Base-by-base conservation (phyloP, 176 grass and related monocot species). In the Triticum timopheevii region DNA sequence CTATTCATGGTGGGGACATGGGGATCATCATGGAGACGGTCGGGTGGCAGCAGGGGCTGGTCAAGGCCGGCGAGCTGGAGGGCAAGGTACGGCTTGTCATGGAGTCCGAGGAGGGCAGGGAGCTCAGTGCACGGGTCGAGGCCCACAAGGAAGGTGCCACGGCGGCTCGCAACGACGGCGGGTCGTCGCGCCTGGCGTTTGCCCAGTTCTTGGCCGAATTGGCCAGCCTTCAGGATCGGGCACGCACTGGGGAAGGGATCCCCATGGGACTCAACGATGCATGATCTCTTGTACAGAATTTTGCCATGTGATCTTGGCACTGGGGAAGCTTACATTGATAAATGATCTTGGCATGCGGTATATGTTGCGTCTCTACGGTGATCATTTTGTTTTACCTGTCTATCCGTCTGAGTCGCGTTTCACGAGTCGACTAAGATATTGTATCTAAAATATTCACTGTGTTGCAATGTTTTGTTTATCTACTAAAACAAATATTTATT, bases 1-100 rank as follows among this genome's bases (percentile, higher is more conserved):
- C 35, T 89, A 19, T 47, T 88, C 39, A 54, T 94, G 64, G 67
- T 81, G 10, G 85, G 61, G 79, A 84, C 16, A 33, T 81, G 39
- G 20, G 22, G 36, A 5, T 84, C 16, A 89, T 36, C 13, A 54
- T 75, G 40, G 78, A 39, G 47, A 20, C 86, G 45, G 45, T 31
- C 13, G 86, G 84, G 13, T 91, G 33, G 42, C 68, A 81, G 1
- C 13, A 45, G 20, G 84, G 72, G 7, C 1, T 83, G 10, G 84
- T 87, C 3, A 63, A 16, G 5, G 89, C 75, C 0, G 40, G 19
- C 22, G 75, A 84, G 85, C 33, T 87, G 8, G 67, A 84, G 24
- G 24, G 7, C 5, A 90, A 80, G 74, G 52, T 87, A 5, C 73
- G 68, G 45, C 10, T 80, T 17, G 44, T 85, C 7, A 8, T 89